Percentiles rank a stretch among this genome's conserved stretches.
Evolutionary conservation across 208 protist genomes (phyloP).

Genomic region (Trypanosoma mega): DNA sequence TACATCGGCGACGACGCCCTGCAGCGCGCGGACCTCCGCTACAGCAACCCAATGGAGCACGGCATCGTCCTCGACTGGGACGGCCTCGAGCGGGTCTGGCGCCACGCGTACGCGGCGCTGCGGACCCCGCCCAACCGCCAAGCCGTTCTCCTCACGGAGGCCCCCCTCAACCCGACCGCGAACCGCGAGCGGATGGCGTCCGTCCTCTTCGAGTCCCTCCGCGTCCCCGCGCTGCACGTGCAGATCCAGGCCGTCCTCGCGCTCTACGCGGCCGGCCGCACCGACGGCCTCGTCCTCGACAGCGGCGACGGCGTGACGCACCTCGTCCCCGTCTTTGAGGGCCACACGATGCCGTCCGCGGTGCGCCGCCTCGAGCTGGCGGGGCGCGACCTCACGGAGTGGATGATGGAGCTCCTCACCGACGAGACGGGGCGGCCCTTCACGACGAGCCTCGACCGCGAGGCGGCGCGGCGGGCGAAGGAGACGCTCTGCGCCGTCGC

Average conservation of each 20-base stretch:
- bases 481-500: conserved; percentile 93
- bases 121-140: conserved; percentile 95
- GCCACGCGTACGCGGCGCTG: conserved; percentile 98
- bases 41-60: conserved; percentile 95
- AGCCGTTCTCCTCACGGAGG: conserved; percentile 93
- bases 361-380: conserved; percentile 88
- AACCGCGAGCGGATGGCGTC: conserved; percentile 95
- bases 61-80: conserved; percentile 98
- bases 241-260: conserved; percentile 97
- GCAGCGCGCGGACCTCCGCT: conserved; percentile 85
- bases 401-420: conserved; percentile 93
- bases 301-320: conserved; percentile 93
- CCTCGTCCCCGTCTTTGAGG: conserved; percentile 93
- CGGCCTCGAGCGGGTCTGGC: conserved; percentile 98
- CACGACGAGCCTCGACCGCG: conserved; percentile 94
- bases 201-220: conserved; percentile 94
- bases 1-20: conserved; percentile 95
- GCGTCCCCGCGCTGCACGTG: conserved; percentile 89
- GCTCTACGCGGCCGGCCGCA: conserved; percentile 90
- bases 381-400: conserved; percentile 95
- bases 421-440: conserved; percentile 92
- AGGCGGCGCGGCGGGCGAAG: conserved; percentile 95
- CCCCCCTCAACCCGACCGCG: conserved; percentile 89
- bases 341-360: conserved; percentile 83
- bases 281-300: conserved; percentile 92